Conservation (phyloP, 2,329 filamentous ascomycete species). For the Sporothrix globosa region DNA sequence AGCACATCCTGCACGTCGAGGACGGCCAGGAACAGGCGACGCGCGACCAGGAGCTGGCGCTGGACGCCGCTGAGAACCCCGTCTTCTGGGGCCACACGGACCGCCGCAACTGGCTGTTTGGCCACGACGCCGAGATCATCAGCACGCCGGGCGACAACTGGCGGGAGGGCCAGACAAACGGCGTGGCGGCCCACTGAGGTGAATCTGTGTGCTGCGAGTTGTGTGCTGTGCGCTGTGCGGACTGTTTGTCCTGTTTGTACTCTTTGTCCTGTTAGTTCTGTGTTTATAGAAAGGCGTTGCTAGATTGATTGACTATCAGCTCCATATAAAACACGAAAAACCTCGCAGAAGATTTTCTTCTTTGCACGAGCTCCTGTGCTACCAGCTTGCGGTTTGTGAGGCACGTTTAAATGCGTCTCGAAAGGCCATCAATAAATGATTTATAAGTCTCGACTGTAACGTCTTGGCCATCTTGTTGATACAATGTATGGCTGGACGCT, state of each 20-base stretch:
- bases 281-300: not conserved
- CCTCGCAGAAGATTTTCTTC: too few relatives aligned
- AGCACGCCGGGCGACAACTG: conserved; percentile 33
- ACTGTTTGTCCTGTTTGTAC: too few relatives aligned
- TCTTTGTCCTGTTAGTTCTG: not conserved
- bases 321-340: too few relatives aligned
- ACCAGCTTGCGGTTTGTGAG: too few relatives aligned
- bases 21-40: conserved; percentile 37
- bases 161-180: conserved; percentile 16
- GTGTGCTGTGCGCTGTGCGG: not conserved
- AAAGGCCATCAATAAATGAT: too few relatives aligned
- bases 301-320: too few relatives aligned
- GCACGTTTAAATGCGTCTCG: too few relatives aligned
- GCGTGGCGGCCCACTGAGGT: conserved; percentile 4
- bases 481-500: too few relatives aligned
- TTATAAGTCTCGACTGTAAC: too few relatives aligned
- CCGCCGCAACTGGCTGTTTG: conserved; percentile 45
- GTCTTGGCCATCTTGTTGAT: too few relatives aligned
- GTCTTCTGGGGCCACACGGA: conserved; percentile 39
- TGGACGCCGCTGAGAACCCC: conserved; percentile 35
- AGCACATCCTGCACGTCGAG: conserved; percentile 38
- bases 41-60: conserved; percentile 35
- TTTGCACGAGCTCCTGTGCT: too few relatives aligned
- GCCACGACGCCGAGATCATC: conserved; percentile 38
- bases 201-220: not conserved